Conservation (phyloP, 768 basidiomycete species). For the Leccinum aurantiacum region DNA sequence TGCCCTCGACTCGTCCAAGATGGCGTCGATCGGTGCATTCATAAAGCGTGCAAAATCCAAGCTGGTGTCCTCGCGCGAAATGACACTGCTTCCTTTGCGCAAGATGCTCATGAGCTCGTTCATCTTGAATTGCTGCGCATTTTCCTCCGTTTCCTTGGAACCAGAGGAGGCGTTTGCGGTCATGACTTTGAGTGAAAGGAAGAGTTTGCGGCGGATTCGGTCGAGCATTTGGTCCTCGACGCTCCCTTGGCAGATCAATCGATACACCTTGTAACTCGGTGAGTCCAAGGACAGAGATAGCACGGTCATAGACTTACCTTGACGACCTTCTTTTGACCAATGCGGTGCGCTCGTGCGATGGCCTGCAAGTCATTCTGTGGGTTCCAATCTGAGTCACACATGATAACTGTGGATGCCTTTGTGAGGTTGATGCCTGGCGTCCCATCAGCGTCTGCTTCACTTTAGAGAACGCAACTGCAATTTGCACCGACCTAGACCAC, state of each 20-base stretch:
- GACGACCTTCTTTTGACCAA: constrained; percentile 73
- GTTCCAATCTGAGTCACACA: constrained; percentile 74
- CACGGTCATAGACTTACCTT: constrained; percentile 38
- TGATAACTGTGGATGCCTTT: constrained; percentile 76
- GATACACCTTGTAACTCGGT: constrained; percentile 50
- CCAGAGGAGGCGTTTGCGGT: constrained; percentile 18
- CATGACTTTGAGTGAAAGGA: constrained; percentile 65
- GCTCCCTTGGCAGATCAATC: constrained; percentile 64
- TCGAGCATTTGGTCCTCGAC: constrained; percentile 80
- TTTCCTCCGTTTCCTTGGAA: constrained; percentile 25
- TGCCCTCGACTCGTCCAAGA: constrained; percentile 46
- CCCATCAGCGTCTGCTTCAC: constrained; percentile 17
- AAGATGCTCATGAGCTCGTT: constrained; percentile 56
- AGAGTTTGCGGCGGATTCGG: constrained; percentile 68
- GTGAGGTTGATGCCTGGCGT: constrained; percentile 74
- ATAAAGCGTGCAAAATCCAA: constrained; percentile 45
- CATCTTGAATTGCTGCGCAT: constrained; percentile 34
- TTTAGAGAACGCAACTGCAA: not conserved
- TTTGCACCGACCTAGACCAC: constrained; percentile 54
- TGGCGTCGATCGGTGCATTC: constrained; percentile 41
- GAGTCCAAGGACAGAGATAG: not conserved
- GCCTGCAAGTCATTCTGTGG: constrained; percentile 83
- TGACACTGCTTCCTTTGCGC: constrained; percentile 56
- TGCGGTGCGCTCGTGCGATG: constrained; percentile 81
- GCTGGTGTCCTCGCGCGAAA: constrained; percentile 40